Evolutionary conservation across 192 early-diverging fungal species (phyloP).

Genomic region (Backusella liffmaniae): DNA sequence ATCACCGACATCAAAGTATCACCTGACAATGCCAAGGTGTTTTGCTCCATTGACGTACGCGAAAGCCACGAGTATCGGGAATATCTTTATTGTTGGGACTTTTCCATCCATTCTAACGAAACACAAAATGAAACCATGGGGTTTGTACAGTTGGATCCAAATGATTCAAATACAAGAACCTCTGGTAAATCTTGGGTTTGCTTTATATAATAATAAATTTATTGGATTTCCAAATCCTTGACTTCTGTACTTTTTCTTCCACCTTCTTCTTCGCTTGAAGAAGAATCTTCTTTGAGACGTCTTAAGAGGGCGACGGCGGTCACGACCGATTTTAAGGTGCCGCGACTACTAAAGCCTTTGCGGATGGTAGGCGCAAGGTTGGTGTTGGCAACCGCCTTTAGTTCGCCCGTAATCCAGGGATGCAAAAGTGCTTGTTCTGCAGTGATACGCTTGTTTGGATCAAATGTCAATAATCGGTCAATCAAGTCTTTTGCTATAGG

Average conservation of each 20-base stretch:
- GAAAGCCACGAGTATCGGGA: neutral
- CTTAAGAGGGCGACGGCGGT: slow-evolving; percentile 27
- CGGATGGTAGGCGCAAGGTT: slow-evolving; percentile 81
- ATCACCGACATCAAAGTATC: slow-evolving; percentile 29
- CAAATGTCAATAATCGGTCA: slow-evolving; percentile 60
- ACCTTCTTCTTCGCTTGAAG: slow-evolving; percentile 12
- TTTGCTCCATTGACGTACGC: slow-evolving; percentile 21
- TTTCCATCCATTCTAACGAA: neutral
- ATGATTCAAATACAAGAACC: neutral
- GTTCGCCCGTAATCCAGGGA: slow-evolving; percentile 73
- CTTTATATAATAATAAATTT: slow-evolving; percentile 16
- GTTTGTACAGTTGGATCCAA: neutral
- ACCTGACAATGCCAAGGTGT: slow-evolving; percentile 19
- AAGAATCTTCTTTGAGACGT: neutral
- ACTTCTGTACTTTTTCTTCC: slow-evolving; percentile 9
- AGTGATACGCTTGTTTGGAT: slow-evolving; percentile 73
- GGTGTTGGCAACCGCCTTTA: slow-evolving; percentile 40
- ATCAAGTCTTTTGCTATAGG: slow-evolving; percentile 70
- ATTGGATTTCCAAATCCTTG: neutral
- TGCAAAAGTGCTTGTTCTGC: slow-evolving; percentile 79
- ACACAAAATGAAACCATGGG: neutral
- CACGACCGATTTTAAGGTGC: slow-evolving; percentile 19
- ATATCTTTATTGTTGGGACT: slow-evolving; percentile 28
- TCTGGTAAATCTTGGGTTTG: slow-evolving; percentile 17
- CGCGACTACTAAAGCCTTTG: slow-evolving; percentile 61